Percentiles rank a stretch among this genome's conserved stretches.
Evolutionary conservation across 257 asterid genomes (phyloP).

Genomic region (Lycium ferocissimum): DNA sequence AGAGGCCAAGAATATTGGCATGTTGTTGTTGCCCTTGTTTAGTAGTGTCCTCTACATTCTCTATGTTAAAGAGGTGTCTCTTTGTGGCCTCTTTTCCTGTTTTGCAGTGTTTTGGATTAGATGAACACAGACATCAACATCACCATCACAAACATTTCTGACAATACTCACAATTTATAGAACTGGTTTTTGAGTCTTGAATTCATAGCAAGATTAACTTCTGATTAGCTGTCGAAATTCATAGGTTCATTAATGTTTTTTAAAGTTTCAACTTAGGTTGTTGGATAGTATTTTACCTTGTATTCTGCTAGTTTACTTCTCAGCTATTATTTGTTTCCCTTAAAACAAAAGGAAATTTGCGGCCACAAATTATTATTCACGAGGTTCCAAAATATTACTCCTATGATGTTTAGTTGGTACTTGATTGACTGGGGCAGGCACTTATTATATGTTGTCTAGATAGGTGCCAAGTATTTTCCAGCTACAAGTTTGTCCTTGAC

Average conservation of each 20-base stretch:
- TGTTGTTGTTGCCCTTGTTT: constrained; percentile 57
- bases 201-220: not conserved
- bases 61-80: constrained; percentile 50
- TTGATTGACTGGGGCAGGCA: not conserved
- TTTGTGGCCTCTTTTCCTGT: constrained; percentile 65
- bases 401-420: not conserved
- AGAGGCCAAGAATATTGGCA: constrained; percentile 24
- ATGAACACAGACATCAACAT: constrained; percentile 64
- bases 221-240: not conserved
- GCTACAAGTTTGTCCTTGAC: not conserved
- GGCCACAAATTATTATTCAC: not conserved
- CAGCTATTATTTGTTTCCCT: constrained; percentile 6
- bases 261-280: not conserved
- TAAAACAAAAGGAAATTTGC: not conserved
- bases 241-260: not conserved
- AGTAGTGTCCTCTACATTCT: constrained; percentile 40
- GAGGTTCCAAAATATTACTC: not conserved
- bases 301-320: constrained; percentile 16
- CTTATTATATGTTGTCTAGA: not conserved
- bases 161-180: not conserved
- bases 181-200: not conserved
- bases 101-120: constrained; percentile 68
- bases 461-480: not conserved
- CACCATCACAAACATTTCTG: constrained; percentile 55
- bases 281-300: not conserved